These are phyloP conservation scores for Hydnum rufescens DNA, from an alignment of 768 basidiomycete genomes.

Conservation along the genomic window DNA sequence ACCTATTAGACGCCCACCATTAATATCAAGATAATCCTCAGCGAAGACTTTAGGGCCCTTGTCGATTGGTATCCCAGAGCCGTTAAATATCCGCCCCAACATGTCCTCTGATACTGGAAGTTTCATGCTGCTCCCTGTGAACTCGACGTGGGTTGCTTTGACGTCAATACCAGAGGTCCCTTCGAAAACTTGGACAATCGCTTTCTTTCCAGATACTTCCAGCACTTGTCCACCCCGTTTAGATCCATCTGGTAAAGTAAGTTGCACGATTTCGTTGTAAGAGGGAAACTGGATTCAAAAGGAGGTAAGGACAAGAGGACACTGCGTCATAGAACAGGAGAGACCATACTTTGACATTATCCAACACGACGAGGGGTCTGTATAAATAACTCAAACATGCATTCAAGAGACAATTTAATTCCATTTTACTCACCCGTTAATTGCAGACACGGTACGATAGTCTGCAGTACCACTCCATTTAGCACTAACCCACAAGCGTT, in stretches of 20 bases:
- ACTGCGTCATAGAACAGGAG: background rate
- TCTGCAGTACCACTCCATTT: slow-evolving; percentile 27
- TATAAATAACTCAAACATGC: background rate
- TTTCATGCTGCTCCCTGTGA: slow-evolving; percentile 97
- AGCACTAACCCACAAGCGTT: slow-evolving; percentile 12
- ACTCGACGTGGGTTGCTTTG: slow-evolving; percentile 91
- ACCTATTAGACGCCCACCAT: slow-evolving; percentile 32
- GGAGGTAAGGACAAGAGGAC: background rate
- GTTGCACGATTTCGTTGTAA: slow-evolving; percentile 94
- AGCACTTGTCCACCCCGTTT: slow-evolving; percentile 94
- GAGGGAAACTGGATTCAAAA: slow-evolving; percentile 55
- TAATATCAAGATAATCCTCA: slow-evolving; percentile 98
- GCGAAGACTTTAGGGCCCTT: slow-evolving; percentile 98
- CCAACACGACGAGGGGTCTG: slow-evolving; percentile 87
- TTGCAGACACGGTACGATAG: slow-evolving; percentile 94
- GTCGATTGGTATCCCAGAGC: slow-evolving; percentile 94
- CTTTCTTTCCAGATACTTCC: slow-evolving; percentile 96
- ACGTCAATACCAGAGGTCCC: slow-evolving; percentile 96
- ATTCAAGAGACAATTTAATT: background rate
- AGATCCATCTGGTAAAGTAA: slow-evolving; percentile 88
- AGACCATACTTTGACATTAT: slow-evolving; percentile 80
- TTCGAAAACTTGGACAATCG: slow-evolving; percentile 98
- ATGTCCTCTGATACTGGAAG: slow-evolving; percentile 97
- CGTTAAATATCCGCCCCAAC: slow-evolving; percentile 98
- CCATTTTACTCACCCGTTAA: slow-evolving; percentile 60